Base-by-base conservation (phyloP, 768 basidiomycete species). In the Neoboletus magnificus region DNA sequence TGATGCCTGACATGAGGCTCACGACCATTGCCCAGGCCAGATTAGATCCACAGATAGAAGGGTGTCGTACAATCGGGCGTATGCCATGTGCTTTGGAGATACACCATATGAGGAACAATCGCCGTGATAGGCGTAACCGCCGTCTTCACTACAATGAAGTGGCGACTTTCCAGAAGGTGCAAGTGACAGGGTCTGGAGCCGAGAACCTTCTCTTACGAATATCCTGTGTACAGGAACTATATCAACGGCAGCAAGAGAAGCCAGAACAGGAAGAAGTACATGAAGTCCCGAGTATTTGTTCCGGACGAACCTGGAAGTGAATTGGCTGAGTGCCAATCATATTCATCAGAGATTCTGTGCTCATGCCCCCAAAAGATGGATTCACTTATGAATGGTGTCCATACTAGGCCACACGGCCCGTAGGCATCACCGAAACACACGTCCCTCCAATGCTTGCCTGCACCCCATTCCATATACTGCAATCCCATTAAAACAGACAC, bases 181-280 rank as follows among this genome's bases (percentile, higher is more conserved):
- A 5, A 62, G 48, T 22, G 10, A 51, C 16, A 42, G 51, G 35
- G n/a, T 48, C 25, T 48, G 25, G 41, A 35, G 35, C 22, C 13
- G 37, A 54, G 44, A 51, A 59, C 46, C 33, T 50, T 58, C 56
- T 56, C 54, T 44, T 51, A 72, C 82, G 54, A 68, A 87, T 86
- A 90, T 86, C 64, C 86, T 80, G 74, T 93, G 89, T 46, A 91
- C 83, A 12, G 88, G 89, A 61, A 86, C 86, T 86, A 91, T 61
- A 91, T 85, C 18, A 85, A 84, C 10, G 88, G 89, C 30, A 92
- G 79, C 32, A 84, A 87, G 37, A 90, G 78, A 27, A 91, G 73
- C 86, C 89, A 93, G 77, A 92, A 94, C 55, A 93, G 76, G 78
- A 93, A 86, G 81, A 93, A 93, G 61, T 83, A 83, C 74, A 90